Base-by-base conservation (phyloP, 1,139 yeast genomes). In the Taiozyma sp. region DNA sequence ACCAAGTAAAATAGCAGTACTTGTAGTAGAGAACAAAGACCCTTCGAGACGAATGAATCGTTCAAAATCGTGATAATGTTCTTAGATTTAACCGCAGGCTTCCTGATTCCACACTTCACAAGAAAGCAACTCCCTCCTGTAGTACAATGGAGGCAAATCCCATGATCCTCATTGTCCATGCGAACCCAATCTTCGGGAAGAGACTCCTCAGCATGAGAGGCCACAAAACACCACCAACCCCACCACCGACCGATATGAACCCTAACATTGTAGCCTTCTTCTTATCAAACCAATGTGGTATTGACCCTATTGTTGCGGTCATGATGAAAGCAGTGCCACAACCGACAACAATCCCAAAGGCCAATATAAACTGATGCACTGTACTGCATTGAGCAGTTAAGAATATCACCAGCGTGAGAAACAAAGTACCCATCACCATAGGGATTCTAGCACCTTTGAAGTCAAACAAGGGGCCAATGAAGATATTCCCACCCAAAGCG, bases 401-500 rank as follows among this genome's bases (percentile, higher is more conserved):
- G 54, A 84, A 67, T 22, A 84, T 63, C 0, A 87, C 84, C 2
- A 68, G 71, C 16, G 74, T 69, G 51, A 74, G 70, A 45, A 80
- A 64, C 0, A 75, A 49, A 2, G 79, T 70, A 1, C 86, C 85
- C 4, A 68, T 59, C 27, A 72, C 55, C 54, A 79, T 61, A 24
- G 79, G 76, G 43, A 70, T 63, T 44, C 71, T 62, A 3, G 84
- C 74, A 0, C 91, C 91, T 47, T 70, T 70, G 30, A 69, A 63
- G 58, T 85, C 92, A 61, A 83, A 80, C 13, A 83, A 57, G 3
- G 83, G 83, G 0, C 92, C 92, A 32, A 80, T 78, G 44, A 81
- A 68, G 12, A 84, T 78, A 0, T 84, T 82, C 23, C 83, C 78
- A 48, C 81, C 81, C 73, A 61, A 80, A 80, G 61, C 81, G 27